A percentile compares a stretch with the other conserved stretches of the same genome.
Evolutionary conservation across 306 rosid genomes (phyloP).

Genomic region (Carpinus fangiana): DNA sequence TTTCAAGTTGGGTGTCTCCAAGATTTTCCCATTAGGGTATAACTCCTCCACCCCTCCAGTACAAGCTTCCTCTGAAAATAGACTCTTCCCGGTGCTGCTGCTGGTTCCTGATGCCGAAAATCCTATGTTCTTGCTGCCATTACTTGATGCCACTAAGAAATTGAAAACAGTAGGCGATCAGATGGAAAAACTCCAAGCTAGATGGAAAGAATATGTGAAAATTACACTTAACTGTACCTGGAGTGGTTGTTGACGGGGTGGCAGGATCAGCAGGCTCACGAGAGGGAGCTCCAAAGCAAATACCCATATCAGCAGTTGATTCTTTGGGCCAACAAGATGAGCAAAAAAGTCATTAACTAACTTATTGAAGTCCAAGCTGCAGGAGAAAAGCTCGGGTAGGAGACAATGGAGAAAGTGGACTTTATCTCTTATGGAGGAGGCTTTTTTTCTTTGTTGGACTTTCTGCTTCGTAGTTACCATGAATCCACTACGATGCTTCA

Average conservation of each 20-base stretch:
- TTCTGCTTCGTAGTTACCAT: neutral
- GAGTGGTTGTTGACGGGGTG: constrained; percentile 26
- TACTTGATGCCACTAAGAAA: constrained; percentile 46
- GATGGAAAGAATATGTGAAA: no score
- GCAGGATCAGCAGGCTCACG: constrained; percentile 14
- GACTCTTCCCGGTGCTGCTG: constrained; percentile 57
- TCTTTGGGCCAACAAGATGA: constrained; percentile 2
- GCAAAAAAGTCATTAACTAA: neutral
- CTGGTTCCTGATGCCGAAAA: constrained; percentile 46
- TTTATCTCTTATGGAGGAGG: neutral
- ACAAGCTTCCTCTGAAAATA: constrained; percentile 53
- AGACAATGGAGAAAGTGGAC: no score
- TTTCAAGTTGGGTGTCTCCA: constrained; percentile 57
- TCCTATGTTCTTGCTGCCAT: constrained; percentile 33
- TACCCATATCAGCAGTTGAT: constrained; percentile 48
- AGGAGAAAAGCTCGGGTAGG: no score
- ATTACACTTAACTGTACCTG: constrained; percentile 40
- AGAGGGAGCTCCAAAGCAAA: constrained; percentile 48
- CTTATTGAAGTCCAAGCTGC: neutral
- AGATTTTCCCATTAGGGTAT: constrained; percentile 37
- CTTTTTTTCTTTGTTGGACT: neutral
- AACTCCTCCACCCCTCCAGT: constrained; percentile 35
- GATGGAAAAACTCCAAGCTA: no score
- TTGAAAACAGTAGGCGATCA: neutral
- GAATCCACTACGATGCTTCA: neutral